phyloP scores from a whole-genome alignment of 2,329 filamentous ascomycete species.

The Lachnum nothofagi region DNA sequence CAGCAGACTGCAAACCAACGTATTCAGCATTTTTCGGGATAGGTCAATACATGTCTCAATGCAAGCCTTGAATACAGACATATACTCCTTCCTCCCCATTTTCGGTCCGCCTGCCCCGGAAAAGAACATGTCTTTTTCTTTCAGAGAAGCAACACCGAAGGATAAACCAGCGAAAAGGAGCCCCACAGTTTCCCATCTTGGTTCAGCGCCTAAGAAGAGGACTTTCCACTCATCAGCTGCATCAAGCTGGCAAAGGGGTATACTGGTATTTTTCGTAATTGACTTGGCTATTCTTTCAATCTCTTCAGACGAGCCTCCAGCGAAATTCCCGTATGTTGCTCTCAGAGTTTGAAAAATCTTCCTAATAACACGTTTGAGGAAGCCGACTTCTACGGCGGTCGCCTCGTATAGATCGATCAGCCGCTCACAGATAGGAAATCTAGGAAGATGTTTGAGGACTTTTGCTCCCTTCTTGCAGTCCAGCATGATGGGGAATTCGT shows the following conservation, averaged over 20 bases:
- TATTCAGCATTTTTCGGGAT: conserved; percentile 9
- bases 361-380: conserved; percentile 5
- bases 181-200: conserved; percentile 18
- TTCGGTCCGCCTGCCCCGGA: neutral
- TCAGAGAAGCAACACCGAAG: conserved; percentile 1
- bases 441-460: conserved; percentile 9
- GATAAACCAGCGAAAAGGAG: conserved; percentile 12
- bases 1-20: conserved; percentile 12
- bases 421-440: conserved; percentile 1
- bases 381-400: conserved; percentile 8
- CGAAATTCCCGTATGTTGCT: conserved; percentile 1
- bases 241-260: neutral
- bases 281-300: conserved; percentile 8
- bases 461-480: conserved; percentile 7
- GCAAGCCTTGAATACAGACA: neutral
- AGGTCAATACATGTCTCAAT: conserved; percentile 17
- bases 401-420: conserved; percentile 2
- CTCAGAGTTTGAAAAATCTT: conserved; percentile 8
- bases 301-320: neutral
- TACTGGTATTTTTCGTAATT: conserved; percentile 9
- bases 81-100: neutral
- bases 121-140: conserved; percentile 9
- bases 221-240: conserved; percentile 10
- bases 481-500: neutral
- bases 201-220: conserved; percentile 13